phyloP scores from a whole-genome alignment of 2,329 filamentous ascomycete genomes.

The Fusarium armeniacum region DNA sequence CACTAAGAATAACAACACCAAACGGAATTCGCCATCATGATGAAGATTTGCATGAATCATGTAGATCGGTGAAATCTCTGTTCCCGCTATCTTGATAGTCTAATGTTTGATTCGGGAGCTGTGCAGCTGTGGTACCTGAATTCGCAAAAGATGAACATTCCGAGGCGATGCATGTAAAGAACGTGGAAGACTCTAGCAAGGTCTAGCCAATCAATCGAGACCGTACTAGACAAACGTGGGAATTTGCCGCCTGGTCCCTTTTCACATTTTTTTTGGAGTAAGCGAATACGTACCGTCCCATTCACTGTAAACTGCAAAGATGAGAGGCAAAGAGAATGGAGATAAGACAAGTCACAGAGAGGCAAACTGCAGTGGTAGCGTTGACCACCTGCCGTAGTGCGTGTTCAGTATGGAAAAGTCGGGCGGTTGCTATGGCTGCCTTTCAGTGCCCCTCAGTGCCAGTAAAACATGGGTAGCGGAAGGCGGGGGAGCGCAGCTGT shows the following conservation, averaged over 20 bases:
- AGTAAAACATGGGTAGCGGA: constrained; percentile 17
- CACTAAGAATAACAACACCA: background rate
- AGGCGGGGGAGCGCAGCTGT: constrained; percentile 30
- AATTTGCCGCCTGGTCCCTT: constrained; percentile 42
- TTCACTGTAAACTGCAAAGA: constrained; percentile 10
- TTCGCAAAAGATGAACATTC: constrained; percentile 31
- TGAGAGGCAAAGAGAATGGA: constrained; percentile 2
- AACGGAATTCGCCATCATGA: constrained; percentile 5
- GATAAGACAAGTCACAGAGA: constrained; percentile 17
- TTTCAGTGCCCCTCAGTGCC: constrained; percentile 19
- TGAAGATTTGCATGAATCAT: constrained; percentile 29
- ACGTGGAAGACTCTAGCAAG: constrained; percentile 48
- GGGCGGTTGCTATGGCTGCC: constrained; percentile 40
- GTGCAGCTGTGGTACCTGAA: constrained; percentile 35
- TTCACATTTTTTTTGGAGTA: constrained; percentile 42
- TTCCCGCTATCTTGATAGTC: constrained; percentile 7
- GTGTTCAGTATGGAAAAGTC: constrained; percentile 3
- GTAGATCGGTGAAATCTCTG: constrained; percentile 24
- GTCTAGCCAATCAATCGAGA: constrained; percentile 42
- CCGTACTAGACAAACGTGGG: constrained; percentile 21
- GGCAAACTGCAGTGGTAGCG: constrained; percentile 21
- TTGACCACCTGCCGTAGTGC: constrained; percentile 38
- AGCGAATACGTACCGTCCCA: constrained; percentile 13
- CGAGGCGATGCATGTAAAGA: constrained; percentile 36
- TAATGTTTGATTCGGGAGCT: constrained; percentile 35